Base-by-base conservation (phyloP, 805 yeast species). In the Schwanniomyces yamadae region DNA sequence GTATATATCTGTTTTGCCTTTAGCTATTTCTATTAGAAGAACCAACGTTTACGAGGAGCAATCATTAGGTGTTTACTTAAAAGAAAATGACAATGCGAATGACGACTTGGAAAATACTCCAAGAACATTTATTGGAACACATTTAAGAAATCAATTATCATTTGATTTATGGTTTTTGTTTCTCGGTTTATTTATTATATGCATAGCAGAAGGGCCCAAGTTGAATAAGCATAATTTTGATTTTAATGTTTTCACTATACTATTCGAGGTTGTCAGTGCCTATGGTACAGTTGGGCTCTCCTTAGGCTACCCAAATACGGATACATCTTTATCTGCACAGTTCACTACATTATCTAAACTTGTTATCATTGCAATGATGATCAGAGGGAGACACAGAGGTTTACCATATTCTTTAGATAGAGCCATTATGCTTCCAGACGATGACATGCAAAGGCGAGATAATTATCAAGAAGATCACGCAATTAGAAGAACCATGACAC, bases 1-100 rank as follows among this genome's bases (percentile, higher is more conserved):
- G 99, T 93, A 93, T 63, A 89, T 93, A 18, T 91, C 98, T 11
- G 97, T 91, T 28, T 71, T 90, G 55, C 99, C 99, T 1, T 68
- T 93, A 49, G 99, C 99, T 21, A 93, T 93, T 45, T 87, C 96
- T 24, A 89, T 93, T 44, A 80, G 99, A 65, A 77, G 97, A 58
- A 93, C 99, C 13, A 93, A 93, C 57, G 99, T 93, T 37, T 93
- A 93, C 63, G 99, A 93, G 57, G 99, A 93, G 53, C 98, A 89
- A 55, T 85, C 96, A 0, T 64, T 93, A 38, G 99, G 99, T n/a
- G 75, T 89, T n/a, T 90, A 86, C 54, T 52, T 64, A 11, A 54
- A 54, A 28, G 73, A 64, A n/a, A 59, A 60, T 6, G 55, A 53
- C 25, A 59, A 50, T 14, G 48, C 48, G 10, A 54, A 48, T 2